Evolutionary conservation across 768 basidiomycete genomes (phyloP).

Genomic region (Russula compacta): DNA sequence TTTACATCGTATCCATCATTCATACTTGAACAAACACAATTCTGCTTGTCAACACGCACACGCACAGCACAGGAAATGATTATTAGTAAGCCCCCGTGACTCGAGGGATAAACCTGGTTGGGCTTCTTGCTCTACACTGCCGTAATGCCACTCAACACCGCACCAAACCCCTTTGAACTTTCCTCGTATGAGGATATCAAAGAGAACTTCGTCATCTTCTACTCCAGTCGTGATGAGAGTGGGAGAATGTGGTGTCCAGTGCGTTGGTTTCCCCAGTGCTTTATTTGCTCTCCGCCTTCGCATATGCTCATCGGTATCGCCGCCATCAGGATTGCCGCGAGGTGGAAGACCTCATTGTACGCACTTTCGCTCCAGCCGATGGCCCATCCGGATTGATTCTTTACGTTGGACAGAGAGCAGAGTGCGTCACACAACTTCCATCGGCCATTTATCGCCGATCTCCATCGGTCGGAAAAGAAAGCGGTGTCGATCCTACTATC

Average conservation of each 20-base stretch:
- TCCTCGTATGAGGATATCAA: slow-evolving; percentile 32
- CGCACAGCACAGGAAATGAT: neutral
- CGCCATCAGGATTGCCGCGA: slow-evolving; percentile 49
- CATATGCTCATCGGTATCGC: slow-evolving; percentile 10
- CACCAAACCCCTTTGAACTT: slow-evolving; percentile 31
- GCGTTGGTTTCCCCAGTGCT: slow-evolving; percentile 19
- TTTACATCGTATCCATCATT: neutral
- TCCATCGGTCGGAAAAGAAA: neutral
- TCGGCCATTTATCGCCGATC: neutral
- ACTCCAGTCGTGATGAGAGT: slow-evolving; percentile 50
- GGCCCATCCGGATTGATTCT: slow-evolving; percentile 50
- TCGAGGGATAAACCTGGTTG: neutral
- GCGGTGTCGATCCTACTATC: neutral
- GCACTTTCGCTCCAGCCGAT: slow-evolving; percentile 38
- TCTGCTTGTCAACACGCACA: too few species aligned
- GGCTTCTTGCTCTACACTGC: neutral
- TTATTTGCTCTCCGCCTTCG: neutral
- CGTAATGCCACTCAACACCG: slow-evolving; percentile 19
- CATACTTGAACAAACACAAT: neutral
- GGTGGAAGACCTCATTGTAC: slow-evolving; percentile 47
- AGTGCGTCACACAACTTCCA: slow-evolving; percentile 36
- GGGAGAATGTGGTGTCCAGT: slow-evolving; percentile 69
- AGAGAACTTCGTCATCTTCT: slow-evolving; percentile 60
- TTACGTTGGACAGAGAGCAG: slow-evolving; percentile 55
- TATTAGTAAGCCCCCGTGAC: neutral